Conservation (phyloP, 768 basidiomycete species). For the Artomyces pyxidatus region DNA sequence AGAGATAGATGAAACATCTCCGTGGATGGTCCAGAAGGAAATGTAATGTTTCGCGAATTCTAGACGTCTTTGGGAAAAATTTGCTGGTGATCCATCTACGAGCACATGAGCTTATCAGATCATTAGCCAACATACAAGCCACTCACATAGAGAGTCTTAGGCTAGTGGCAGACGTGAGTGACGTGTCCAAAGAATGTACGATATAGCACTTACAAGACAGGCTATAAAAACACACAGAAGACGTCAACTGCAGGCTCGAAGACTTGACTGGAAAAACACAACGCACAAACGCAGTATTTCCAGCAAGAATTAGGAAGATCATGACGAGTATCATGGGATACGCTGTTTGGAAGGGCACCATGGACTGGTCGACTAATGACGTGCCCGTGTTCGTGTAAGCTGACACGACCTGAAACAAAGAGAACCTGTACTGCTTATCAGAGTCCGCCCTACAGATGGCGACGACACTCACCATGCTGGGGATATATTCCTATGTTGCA, state of each 20-base stretch:
- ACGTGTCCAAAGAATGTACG: not conserved
- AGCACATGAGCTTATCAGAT: slow-evolving; percentile 2
- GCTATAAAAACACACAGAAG: slow-evolving; percentile 37
- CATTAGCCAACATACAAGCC: not conserved
- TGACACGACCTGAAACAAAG: slow-evolving; percentile 77
- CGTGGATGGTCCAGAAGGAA: slow-evolving; percentile 95
- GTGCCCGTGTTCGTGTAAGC: slow-evolving; percentile 86
- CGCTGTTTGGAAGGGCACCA: slow-evolving; percentile 86
- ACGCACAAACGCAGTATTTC: slow-evolving; percentile 91
- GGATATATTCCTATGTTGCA: slow-evolving; percentile 44
- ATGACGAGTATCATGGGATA: slow-evolving; percentile 73
- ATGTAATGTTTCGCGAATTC: slow-evolving; percentile 68
- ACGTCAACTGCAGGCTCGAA: too few relatives aligned
- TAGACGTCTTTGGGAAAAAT: slow-evolving; percentile 47
- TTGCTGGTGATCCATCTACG: slow-evolving; percentile 69
- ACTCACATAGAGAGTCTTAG: slow-evolving; percentile 78
- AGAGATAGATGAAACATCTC: slow-evolving; percentile 84
- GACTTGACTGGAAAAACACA: not conserved
- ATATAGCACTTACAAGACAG: slow-evolving; percentile 63
- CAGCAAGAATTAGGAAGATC: slow-evolving; percentile 74
- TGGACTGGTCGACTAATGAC: slow-evolving; percentile 81
- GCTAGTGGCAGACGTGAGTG: slow-evolving; percentile 28
- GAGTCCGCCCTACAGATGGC: too few relatives aligned
- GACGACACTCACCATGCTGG: slow-evolving; percentile 57
- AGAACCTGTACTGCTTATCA: slow-evolving; percentile 49